These are phyloP conservation scores for Lasiodiplodia sp. DNA, from an alignment of 2,329 filamentous ascomycete genomes.

Conservation along the genomic window DNA sequence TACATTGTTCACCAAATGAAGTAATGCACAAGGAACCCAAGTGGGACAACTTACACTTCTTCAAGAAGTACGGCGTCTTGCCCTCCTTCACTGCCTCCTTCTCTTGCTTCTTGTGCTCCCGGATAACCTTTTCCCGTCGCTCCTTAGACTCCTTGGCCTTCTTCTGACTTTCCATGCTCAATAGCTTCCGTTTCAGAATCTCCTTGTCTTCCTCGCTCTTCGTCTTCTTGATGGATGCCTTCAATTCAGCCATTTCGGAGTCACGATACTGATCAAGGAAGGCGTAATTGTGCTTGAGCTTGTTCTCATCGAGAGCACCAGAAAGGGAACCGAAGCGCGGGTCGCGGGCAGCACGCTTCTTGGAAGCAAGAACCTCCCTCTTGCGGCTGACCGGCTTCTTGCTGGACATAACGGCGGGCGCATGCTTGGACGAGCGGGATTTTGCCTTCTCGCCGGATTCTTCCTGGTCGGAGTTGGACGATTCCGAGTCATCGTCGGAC, in stretches of 20 bases:
- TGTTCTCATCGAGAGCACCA: slow-evolving; percentile 63
- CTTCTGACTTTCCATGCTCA: slow-evolving; percentile 79
- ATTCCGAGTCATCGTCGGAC: slow-evolving; percentile 29
- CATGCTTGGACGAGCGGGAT: slow-evolving; percentile 79
- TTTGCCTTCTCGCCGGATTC: slow-evolving; percentile 45
- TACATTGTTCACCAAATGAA: neutral
- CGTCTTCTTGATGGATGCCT: slow-evolving; percentile 69
- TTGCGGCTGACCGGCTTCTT: slow-evolving; percentile 83
- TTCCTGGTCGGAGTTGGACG: slow-evolving; percentile 32
- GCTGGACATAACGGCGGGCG: slow-evolving; percentile 81
- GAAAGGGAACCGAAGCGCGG: slow-evolving; percentile 82
- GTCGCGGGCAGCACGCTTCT: slow-evolving; percentile 72
- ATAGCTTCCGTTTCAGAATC: slow-evolving; percentile 73
- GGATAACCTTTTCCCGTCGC: slow-evolving; percentile 71
- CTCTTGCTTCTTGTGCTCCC: slow-evolving; percentile 81
- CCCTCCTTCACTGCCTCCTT: slow-evolving; percentile 85
- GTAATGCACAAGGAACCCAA: neutral
- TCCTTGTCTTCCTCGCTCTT: slow-evolving; percentile 73
- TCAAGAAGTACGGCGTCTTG: slow-evolving; percentile 82
- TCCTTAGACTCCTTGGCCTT: slow-evolving; percentile 75
- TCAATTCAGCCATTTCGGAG: slow-evolving; percentile 80
- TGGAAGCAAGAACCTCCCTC: slow-evolving; percentile 72
- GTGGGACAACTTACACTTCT: slow-evolving; percentile 63
- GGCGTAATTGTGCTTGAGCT: slow-evolving; percentile 75
- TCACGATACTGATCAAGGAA: slow-evolving; percentile 89